Evolutionary conservation across 495 filamentous ascomycete species (phyloP), one percentile per base, ranked within the genome.

Genomic region (Xylaria castorea): DNA sequence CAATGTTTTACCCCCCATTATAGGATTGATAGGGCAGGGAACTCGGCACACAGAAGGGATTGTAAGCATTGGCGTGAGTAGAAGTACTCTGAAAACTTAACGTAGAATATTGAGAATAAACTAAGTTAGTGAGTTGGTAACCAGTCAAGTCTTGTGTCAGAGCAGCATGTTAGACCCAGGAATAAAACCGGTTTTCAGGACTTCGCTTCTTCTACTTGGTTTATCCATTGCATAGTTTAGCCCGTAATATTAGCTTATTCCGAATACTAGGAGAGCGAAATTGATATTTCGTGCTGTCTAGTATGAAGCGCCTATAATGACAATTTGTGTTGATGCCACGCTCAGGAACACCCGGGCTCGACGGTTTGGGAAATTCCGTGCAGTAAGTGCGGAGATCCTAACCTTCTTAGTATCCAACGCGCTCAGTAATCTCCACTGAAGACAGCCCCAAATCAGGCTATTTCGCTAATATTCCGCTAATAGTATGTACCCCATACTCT

Each of bases 401-500:
- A 27, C 36, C 20, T 66, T 66, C 9, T n/a, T 32, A n/a, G 63
- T 42, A 63, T 34, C 42, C 42, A 25, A 30, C 25, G 18, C 11
- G 9, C 63, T 42, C 25, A 30, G 27, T 30, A 66, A 48, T 66
- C 22, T 50, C 63, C 40, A 66, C 40, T 25, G 38, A 46, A 18
- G 42, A 53, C 66, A 18, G 18, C 30, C 32, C 22, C 38, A 30
- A 46, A 65, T 71, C 46, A 63, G 60, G 57, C 68, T 71, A 71
- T 71, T 66, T 53, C 16, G 60, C 42, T 53, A 34, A 16, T 53
- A 40, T 27, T 36, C 44, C 69, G 69, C 30, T 64, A 55, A 40
- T 57, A 66, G 57, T 53, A 69, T 74, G 71, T 65, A 79, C 75
- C 76, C 68, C 69, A 66, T 70, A 70, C 58, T 72, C 57, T 69